These are phyloP conservation scores for Exsudoporus frostii DNA, from an alignment of 768 basidiomycete species.

Conservation along the genomic window DNA sequence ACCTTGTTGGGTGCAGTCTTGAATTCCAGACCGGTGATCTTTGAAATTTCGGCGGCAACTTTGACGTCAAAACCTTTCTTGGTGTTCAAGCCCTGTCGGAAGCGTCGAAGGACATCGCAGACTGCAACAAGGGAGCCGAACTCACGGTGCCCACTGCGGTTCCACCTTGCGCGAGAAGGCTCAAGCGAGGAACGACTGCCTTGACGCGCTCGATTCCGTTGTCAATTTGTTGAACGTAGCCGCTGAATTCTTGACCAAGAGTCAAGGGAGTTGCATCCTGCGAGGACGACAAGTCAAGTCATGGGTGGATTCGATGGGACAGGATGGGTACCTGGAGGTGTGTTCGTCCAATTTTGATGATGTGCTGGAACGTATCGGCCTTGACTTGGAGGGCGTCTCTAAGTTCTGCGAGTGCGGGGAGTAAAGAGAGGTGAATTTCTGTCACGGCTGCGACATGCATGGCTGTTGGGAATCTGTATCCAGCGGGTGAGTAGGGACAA, in stretches of 20 bases:
- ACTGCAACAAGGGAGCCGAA: neutral
- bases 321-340: slow-evolving; percentile 68
- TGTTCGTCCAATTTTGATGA: slow-evolving; percentile 98
- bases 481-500: neutral
- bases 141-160: slow-evolving; percentile 97
- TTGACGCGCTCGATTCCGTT: slow-evolving; percentile 88
- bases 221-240: slow-evolving; percentile 92
- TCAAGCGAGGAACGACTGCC: slow-evolving; percentile 78
- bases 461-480: slow-evolving; percentile 87
- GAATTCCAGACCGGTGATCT: slow-evolving; percentile 87
- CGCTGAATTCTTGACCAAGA: slow-evolving; percentile 97
- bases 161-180: slow-evolving; percentile 92
- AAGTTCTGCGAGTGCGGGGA: slow-evolving; percentile 84
- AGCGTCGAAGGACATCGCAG: slow-evolving; percentile 6
- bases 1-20: slow-evolving; percentile 98
- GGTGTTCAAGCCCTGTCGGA: slow-evolving; percentile 86
- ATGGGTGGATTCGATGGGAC: neutral
- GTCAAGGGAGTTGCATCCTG: slow-evolving; percentile 97
- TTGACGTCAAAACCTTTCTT: slow-evolving; percentile 95
- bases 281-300: neutral
- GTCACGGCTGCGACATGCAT: slow-evolving; percentile 98
- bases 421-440: slow-evolving; percentile 72
- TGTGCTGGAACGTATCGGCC: slow-evolving; percentile 77
- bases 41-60: slow-evolving; percentile 87
- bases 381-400: slow-evolving; percentile 83